Evolutionary conservation across 805 yeast species (phyloP), one percentile per base, ranked within the genome.

Genomic region (Spathaspora boniae): DNA sequence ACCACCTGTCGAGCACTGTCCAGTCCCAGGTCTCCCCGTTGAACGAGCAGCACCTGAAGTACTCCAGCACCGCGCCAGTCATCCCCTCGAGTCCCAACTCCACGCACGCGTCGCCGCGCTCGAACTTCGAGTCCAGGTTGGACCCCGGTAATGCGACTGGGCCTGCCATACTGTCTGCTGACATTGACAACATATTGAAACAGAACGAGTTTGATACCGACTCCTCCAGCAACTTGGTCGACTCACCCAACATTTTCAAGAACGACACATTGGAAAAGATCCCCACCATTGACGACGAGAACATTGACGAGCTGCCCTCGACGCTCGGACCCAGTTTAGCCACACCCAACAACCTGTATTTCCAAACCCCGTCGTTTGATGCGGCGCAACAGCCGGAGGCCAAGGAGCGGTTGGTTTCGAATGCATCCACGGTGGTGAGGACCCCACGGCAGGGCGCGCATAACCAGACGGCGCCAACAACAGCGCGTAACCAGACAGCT

Each of bases 71-170:
- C n/a, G n/a, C n/a, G n/a, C n/a, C n/a, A n/a, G n/a, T n/a, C 9
- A 31, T 31, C 9, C 34, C 34, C 9, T 31, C 34, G 4, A 31
- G 26, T 31, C 34, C 34, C 16, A 22, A 11, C 17, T 31, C 35
- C 20, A 31, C 16, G 12, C 19, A 17, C 16, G 26, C 21, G 6
- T 33, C 29, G 9, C 29, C 27, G 4, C 5, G 26, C 24, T 27
- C 40, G 9, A 31, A 30, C 23, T 54, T 42, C 33, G 49, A 60
- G 34, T 55, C 63, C 25, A 68, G 73, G 2, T 55, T 72, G 54
- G 78, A 73, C 46, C 78, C 78, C 3, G 73, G 71, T 0, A 66
- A 58, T 40, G 61, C 62, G 52, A 65, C 3, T 41, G 64, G 18
- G 68, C 44, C 14, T 28, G 40, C 26, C 18, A n/a, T n/a, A n/a